These are phyloP conservation scores for Coemansia erecta DNA, from an alignment of 192 early-diverging fungal genomes.

Conservation along the genomic window DNA sequence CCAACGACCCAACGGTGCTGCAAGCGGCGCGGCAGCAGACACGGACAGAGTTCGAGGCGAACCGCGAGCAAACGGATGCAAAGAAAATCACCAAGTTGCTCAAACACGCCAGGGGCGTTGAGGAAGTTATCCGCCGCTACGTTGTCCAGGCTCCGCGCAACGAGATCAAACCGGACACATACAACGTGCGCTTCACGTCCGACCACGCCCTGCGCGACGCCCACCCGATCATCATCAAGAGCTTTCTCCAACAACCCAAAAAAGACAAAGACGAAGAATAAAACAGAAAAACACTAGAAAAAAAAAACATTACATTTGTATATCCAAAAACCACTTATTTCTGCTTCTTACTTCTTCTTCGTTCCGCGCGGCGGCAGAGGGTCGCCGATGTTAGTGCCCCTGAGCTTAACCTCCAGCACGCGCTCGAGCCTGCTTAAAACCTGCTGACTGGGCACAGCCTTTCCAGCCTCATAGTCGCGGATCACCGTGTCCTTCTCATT, in stretches of 20 bases:
- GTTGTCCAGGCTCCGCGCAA: constrained; percentile 45
- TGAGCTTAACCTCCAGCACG: constrained; percentile 81
- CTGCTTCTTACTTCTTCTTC: constrained; percentile 3
- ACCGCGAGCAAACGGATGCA: constrained; percentile 21
- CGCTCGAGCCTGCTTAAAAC: constrained; percentile 87
- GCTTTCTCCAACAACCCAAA: constrained; percentile 29
- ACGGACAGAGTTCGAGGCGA: constrained; percentile 37
- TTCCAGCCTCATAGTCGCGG: constrained; percentile 86
- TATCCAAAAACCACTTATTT: not conserved
- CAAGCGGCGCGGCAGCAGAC: constrained; percentile 37
- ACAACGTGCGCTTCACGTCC: constrained; percentile 33
- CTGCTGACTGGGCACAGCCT: constrained; percentile 88
- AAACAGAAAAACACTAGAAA: constrained; percentile 11
- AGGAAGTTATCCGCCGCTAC: constrained; percentile 40
- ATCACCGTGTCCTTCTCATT: constrained; percentile 92
- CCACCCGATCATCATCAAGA: constrained; percentile 45
- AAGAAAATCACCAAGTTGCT: constrained; percentile 40
- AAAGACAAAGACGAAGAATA: not conserved
- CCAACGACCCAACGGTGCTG: constrained; percentile 17
- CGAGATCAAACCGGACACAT: constrained; percentile 30
- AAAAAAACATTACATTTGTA: constrained; percentile 10
- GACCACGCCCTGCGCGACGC: constrained; percentile 46
- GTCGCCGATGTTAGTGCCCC: constrained; percentile 72
- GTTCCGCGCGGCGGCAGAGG: constrained; percentile 45
- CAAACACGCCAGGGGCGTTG: constrained; percentile 42